Percentiles rank a stretch among this genome's conserved stretches.
Evolutionary conservation across 805 yeast species (phyloP).

Genomic region (Starmerella ratchasimensis): DNA sequence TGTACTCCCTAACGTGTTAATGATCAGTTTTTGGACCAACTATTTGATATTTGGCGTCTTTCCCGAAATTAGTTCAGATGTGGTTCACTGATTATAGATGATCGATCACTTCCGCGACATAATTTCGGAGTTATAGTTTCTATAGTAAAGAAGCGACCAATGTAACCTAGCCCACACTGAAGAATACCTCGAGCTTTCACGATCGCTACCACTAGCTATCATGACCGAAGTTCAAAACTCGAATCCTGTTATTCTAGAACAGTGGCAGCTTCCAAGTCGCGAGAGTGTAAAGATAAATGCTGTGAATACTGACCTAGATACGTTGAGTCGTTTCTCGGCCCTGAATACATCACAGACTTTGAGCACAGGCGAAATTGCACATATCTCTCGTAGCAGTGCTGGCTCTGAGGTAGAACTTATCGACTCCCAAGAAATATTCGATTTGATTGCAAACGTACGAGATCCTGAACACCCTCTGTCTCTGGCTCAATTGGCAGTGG

Average conservation of each 20-base stretch:
- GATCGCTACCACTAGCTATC: too few species aligned
- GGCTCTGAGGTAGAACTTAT: conserved; percentile 39
- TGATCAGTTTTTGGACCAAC: neutral
- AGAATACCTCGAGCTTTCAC: too few species aligned
- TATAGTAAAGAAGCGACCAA: too few species aligned
- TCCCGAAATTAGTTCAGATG: too few species aligned
- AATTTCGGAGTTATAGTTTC: too few species aligned
- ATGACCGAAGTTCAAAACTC: conserved; percentile 85
- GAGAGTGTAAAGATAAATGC: conserved; percentile 22
- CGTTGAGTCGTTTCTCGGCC: conserved; percentile 16
- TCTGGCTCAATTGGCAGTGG: conserved; percentile 87
- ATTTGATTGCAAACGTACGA: conserved; percentile 68
- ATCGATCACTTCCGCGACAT: too few species aligned
- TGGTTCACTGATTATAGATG: too few species aligned
- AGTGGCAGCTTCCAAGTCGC: conserved; percentile 63
- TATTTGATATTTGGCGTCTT: too few species aligned
- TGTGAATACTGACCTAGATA: conserved; percentile 4
- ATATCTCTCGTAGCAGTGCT: conserved; percentile 17
- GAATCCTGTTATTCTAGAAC: conserved; percentile 74
- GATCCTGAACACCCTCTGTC: conserved; percentile 98
- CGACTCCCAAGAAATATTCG: conserved; percentile 83
- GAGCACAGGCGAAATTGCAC: too few species aligned
- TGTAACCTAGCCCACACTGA: too few species aligned
- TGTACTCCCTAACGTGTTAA: too few species aligned
- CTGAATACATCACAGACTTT: conserved; percentile 15